Evolutionary conservation across 345 rosid genomes (phyloP), one percentile per base, ranked within the genome.

Genomic region (Gossypioides kirkii): DNA sequence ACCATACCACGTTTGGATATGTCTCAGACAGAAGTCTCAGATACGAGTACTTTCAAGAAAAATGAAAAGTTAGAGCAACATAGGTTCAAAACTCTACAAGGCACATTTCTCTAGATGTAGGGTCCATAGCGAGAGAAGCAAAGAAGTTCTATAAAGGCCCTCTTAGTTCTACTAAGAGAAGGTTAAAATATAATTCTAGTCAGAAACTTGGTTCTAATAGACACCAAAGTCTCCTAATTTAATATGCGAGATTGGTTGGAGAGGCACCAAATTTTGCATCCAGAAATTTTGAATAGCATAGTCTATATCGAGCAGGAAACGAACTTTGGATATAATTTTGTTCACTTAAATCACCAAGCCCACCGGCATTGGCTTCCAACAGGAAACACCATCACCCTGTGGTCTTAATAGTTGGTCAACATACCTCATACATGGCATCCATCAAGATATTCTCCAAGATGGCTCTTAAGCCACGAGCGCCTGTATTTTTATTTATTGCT

Each of bases 401-500:
- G 36, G 6, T 70, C 17, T n/a, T 70, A 16, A 47, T 47, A 20
- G 32, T 10, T 20, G 47, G 54, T n/a, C 43, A 11, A 17, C 70
- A 56, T 85, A 96, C 99, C 98, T 96, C 99, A 41, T 93, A 96
- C 99, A 96, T 96, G 71, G 99, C 85, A 69, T 96, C 99, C 98
- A 96, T 89, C 84, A 96, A 86, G 73, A 90, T 88, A 75, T 73
- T 93, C 83, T 96, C 99, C 72, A 96, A 77, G 71, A 96, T 83
- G 58, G 98, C 76, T 72, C 99, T 85, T 77, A 96, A 85, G 52
- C 94, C 98, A 17, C 98, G 90, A 45, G 99, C 99, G 53, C 99
- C 99, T 0, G 98, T 96, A 80, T 89, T 96, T 80, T 96, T 96
- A 13, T 81, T 83, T 76, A 91, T 86, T 42, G 99, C 97, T 77